Conservation (phyloP, 192 early-diverging fungal genomes). For the Pilobolus umbonatus region DNA sequence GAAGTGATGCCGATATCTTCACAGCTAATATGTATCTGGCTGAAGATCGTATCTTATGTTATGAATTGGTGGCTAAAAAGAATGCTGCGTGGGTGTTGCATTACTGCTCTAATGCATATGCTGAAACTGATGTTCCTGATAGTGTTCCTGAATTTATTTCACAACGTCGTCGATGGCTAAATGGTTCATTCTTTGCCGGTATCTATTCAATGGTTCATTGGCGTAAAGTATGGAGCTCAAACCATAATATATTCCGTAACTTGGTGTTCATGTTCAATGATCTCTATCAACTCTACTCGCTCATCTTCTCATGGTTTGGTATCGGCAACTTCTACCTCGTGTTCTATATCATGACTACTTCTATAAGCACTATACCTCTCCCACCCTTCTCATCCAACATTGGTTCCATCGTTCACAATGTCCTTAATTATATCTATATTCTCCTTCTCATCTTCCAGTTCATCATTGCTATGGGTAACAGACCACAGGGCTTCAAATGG, state of each 20-base stretch:
- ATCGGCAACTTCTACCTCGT: conserved; percentile 85
- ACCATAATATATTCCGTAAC: conserved; percentile 60
- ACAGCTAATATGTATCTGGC: conserved; percentile 64
- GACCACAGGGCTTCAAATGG: conserved; percentile 84
- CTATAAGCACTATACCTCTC: conserved; percentile 33
- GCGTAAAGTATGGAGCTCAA: conserved; percentile 59
- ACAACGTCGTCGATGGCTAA: conserved; percentile 77
- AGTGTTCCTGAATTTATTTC: conserved; percentile 69
- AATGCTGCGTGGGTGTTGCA: conserved; percentile 61
- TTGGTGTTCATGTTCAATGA: conserved; percentile 57
- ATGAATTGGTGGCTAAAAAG: conserved; percentile 72
- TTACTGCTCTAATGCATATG: conserved; percentile 63
- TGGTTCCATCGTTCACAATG: conserved; percentile 28
- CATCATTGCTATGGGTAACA: conserved; percentile 90
- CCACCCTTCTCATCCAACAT: conserved; percentile 33
- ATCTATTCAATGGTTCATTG: conserved; percentile 67
- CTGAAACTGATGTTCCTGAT: conserved; percentile 77
- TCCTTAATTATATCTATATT: conserved; percentile 47
- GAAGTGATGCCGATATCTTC: conserved; percentile 55
- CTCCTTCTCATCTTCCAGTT: conserved; percentile 76
- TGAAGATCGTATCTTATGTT: conserved; percentile 75
- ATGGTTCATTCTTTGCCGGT: conserved; percentile 79
- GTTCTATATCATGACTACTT: conserved; percentile 77
- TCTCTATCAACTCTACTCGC: conserved; percentile 61
- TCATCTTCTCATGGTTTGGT: conserved; percentile 63